These are phyloP conservation scores for Clonostachys rosea DNA, from an alignment of 2,329 filamentous ascomycete species.

Conservation along the genomic window DNA sequence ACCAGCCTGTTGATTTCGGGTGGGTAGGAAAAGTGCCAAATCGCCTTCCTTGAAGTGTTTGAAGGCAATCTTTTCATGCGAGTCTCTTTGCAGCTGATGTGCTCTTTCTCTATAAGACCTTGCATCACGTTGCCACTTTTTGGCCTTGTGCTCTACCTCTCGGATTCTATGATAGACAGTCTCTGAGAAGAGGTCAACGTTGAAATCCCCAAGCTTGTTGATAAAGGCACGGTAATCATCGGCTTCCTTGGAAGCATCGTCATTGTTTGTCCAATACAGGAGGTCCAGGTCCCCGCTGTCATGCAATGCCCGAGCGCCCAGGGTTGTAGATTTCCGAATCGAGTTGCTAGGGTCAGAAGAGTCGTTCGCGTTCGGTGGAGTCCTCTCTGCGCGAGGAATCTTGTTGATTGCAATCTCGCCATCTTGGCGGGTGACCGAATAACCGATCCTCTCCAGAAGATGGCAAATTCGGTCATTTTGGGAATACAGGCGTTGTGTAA, in stretches of 20 bases:
- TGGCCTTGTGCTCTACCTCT: slow-evolving; percentile 87
- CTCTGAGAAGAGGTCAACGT: slow-evolving; percentile 79
- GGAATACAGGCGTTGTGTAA: slow-evolving; percentile 77
- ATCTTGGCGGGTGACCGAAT: slow-evolving; percentile 71
- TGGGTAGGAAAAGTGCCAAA: slow-evolving; percentile 88
- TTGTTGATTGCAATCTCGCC: slow-evolving; percentile 73
- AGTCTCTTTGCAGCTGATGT: slow-evolving; percentile 74
- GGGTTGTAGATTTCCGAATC: slow-evolving; percentile 47
- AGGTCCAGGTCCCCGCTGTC: slow-evolving; percentile 67
- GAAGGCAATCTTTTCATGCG: slow-evolving; percentile 94
- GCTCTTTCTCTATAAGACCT: slow-evolving; percentile 84
- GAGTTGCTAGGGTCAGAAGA: slow-evolving; percentile 51
- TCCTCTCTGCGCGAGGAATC: slow-evolving; percentile 54
- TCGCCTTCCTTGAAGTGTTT: slow-evolving; percentile 96
- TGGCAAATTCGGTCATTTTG: slow-evolving; percentile 81
- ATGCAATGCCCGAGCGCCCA: slow-evolving; percentile 48
- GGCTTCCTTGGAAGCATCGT: slow-evolving; percentile 61
- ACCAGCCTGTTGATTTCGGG: slow-evolving; percentile 86
- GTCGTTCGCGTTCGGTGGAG: slow-evolving; percentile 49
- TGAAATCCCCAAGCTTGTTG: slow-evolving; percentile 69
- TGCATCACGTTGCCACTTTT: slow-evolving; percentile 89
- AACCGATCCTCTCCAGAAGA: slow-evolving; percentile 83
- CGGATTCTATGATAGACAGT: slow-evolving; percentile 85
- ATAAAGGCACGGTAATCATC: slow-evolving; percentile 74
- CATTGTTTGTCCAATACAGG: slow-evolving; percentile 76